A percentile compares a stretch with the other conserved stretches of the same genome.
phyloP scores from a whole-genome alignment of 2,329 filamentous ascomycete genomes.

The Microascus cirrosus region DNA sequence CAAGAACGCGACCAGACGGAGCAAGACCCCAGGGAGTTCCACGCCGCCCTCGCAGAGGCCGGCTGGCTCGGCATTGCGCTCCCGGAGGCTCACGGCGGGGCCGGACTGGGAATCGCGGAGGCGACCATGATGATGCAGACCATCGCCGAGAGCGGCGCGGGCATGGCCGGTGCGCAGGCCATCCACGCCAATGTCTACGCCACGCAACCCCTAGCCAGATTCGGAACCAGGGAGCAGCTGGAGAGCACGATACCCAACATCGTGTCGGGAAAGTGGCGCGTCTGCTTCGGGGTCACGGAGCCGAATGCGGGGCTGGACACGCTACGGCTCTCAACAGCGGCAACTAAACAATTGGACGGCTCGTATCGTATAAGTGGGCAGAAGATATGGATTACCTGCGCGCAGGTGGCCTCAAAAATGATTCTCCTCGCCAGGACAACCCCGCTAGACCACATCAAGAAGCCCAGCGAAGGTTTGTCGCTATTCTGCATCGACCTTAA shows the following conservation, averaged over 20 bases:
- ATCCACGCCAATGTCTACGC: conserved; percentile 62
- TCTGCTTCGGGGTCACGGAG: conserved; percentile 79
- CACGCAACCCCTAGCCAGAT: conserved; percentile 64
- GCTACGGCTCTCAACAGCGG: conserved; percentile 55
- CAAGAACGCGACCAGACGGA: conserved; percentile 59
- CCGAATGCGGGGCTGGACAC: conserved; percentile 74
- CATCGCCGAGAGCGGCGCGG: conserved; percentile 66
- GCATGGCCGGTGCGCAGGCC: conserved; percentile 59
- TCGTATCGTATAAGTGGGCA: conserved; percentile 62
- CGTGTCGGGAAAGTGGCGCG: conserved; percentile 58
- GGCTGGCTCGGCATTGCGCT: conserved; percentile 77
- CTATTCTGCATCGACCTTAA: conserved; percentile 75
- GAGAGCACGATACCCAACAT: conserved; percentile 56
- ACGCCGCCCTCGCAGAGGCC: conserved; percentile 60
- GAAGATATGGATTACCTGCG: conserved; percentile 85
- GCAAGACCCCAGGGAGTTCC: conserved; percentile 63
- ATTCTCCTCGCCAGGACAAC: conserved; percentile 70
- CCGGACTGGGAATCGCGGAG: conserved; percentile 67
- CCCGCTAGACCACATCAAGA: conserved; percentile 52
- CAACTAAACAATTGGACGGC: conserved; percentile 39
- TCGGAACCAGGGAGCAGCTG: conserved; percentile 56
- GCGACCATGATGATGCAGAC: conserved; percentile 84
- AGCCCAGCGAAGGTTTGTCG: conserved; percentile 64
- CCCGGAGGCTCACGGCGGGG: conserved; percentile 62
- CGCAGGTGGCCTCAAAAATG: conserved; percentile 75